Evolutionary conservation across 192 early-diverging fungal species (phyloP), one percentile per base, ranked within the genome.

Genomic region (Dissophora globulifera): DNA sequence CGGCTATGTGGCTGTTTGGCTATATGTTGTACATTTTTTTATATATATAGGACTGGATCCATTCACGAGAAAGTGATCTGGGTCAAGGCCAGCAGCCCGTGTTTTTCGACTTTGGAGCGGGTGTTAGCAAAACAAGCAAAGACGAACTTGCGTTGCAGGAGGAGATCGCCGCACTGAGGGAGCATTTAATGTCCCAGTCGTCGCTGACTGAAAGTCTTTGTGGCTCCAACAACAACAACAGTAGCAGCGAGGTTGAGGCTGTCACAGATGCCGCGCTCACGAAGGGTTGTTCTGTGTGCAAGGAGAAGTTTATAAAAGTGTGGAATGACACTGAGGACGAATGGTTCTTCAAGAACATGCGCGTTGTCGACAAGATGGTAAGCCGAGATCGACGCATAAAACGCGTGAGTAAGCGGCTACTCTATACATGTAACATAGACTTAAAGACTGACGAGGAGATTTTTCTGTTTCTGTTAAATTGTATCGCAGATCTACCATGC

Each of bases 251-350:
- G n/a, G 32, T 42, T 2, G 84, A 78, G 2, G 46, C 75, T 10
- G 69, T 79, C 64, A 84, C 68, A 25, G 82, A 85, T 19, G 69
- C 78, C 16, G 83, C 78, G 50, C 80, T 87, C 1, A 49, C 78
- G 50, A 69, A 84, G 54, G 84, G 87, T 12, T 93, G 92, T 67
- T 88, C 86, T 1, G 85, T 94, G 45, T 94, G 93, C 69, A 84
- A 86, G 56, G 93, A 94, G 80, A 81, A 89, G 46, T 90, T 94
- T 79, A 82, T 86, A 53, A 83, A 85, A 22, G 67, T 88, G 40
- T 94, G 89, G 85, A 88, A 89, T 61, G 93, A 94, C 61, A 79
- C 86, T 23, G 91, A 90, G 27, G 93, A 93, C 60, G 86, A 87
- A 30, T 93, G 92, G 92, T 82, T 86, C 54, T 88, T 86, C 50